Evolutionary conservation across 2,329 filamentous ascomycete genomes (phyloP), one percentile per base, ranked within the genome.

Genomic region (Beauveria sp.): DNA sequence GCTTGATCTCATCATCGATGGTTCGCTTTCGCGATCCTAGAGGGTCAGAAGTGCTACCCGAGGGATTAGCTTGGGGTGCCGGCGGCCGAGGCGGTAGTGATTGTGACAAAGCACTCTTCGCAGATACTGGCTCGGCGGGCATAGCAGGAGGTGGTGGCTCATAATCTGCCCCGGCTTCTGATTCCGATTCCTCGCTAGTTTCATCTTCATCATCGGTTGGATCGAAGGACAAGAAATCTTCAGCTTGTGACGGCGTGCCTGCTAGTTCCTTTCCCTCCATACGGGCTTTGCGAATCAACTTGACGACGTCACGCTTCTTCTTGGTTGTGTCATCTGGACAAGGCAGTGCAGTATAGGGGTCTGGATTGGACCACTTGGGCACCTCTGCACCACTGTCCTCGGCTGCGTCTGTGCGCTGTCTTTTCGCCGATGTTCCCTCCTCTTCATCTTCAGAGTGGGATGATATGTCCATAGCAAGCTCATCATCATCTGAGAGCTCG

Each of bases 301-400:
- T 90, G 42, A 98, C 90, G 45, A 97, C 88, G 66, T 97, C 92
- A 67, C 86, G 88, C 74, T 88, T 91, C 75, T 95, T 96, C 22
- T 83, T 82, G 45, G 84, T 80, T 5, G 79, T 80, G 60, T 92
- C 88, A 66, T 93, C 89, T 0, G 87, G 84, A 7, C 91, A 92
- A 9, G 93, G 93, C 10, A 96, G 79, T 2, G 86, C 89, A 6
- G 91, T 96, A 74, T 98, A 97, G 0, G 93, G 92, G 72, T 98
- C 93, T 3, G 93, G 93, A 68, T 98, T 98, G 5, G 92, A 96
- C 93, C 93, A 98, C 73, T 89, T 92, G 3, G 92, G 91, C 5
- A 72, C 74, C 16, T 78, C 75, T 60, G 79, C 71, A 64, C 75
- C 77, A 24, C 73, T 69, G n/a, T 76, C 71, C 9, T 72, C 72